These are phyloP conservation scores for Rhizopus stolonifer DNA, from an alignment of 371 early-diverging fungal species.

Conservation along the genomic window DNA sequence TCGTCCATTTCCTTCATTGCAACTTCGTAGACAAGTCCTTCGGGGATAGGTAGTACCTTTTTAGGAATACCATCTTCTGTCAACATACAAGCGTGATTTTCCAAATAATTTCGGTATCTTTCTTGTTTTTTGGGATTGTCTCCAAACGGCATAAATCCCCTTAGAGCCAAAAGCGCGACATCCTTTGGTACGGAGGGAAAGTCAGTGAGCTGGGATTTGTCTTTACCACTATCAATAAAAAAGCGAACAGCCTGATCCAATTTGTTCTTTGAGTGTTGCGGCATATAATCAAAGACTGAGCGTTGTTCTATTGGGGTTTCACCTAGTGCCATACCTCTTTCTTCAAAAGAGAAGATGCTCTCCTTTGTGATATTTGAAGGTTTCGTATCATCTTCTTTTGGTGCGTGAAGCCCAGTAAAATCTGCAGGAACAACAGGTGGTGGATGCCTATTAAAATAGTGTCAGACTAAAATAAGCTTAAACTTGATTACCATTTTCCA, in stretches of 20 bases:
- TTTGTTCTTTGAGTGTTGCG: constrained; percentile 63
- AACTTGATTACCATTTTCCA: constrained; percentile 50
- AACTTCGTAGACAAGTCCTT: constrained; percentile 55
- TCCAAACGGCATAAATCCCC: constrained; percentile 87
- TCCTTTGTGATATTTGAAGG: constrained; percentile 9
- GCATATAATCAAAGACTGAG: constrained; percentile 77
- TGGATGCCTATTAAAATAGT: constrained; percentile 29
- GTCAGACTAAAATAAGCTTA: background rate
- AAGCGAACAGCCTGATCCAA: constrained; percentile 57
- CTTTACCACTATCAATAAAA: constrained; percentile 25
- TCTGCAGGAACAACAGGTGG: constrained; percentile 59
- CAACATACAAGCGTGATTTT: constrained; percentile 60
- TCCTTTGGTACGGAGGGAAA: constrained; percentile 62
- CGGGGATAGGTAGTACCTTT: constrained; percentile 38
- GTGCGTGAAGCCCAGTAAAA: constrained; percentile 50
- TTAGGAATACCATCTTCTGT: constrained; percentile 32
- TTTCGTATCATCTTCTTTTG: background rate
- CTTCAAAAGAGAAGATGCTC: constrained; percentile 55
- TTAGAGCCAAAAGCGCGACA: constrained; percentile 70
- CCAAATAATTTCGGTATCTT: constrained; percentile 74
- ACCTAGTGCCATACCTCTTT: constrained; percentile 66
- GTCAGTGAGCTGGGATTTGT: constrained; percentile 35
- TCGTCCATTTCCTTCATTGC: constrained; percentile 72
- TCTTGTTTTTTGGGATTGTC: constrained; percentile 72
- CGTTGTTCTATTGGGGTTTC: constrained; percentile 71